These are phyloP conservation scores for Polygonum aviculare DNA, from an alignment of 148 eudicot species.

Conservation along the genomic window DNA sequence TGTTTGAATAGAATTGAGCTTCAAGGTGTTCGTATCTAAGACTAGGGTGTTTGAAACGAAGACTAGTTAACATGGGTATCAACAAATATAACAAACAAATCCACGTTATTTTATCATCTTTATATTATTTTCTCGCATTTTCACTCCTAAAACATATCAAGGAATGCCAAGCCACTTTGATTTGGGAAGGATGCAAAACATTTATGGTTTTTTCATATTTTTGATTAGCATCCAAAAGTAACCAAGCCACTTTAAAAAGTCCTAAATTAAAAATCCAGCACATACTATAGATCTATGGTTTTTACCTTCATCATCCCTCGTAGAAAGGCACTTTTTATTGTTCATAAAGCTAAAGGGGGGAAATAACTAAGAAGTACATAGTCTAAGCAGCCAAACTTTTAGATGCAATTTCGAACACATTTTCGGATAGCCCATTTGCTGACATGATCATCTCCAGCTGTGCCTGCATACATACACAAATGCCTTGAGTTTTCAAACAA, in stretches of 20 bases:
- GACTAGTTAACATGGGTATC: too few species aligned
- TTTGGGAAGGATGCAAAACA: too few species aligned
- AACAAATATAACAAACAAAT: too few species aligned
- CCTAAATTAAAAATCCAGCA: not conserved
- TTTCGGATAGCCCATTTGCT: slow-evolving; percentile 78
- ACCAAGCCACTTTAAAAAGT: not conserved
- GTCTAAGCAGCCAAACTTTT: slow-evolving; percentile 81
- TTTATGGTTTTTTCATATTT: too few species aligned
- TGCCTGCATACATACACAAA: slow-evolving; percentile 41
- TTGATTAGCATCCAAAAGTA: not conserved
- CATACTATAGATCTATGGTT: not conserved
- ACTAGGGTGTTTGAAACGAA: too few species aligned
- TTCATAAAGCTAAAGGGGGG: not conserved
- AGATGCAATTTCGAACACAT: slow-evolving; percentile 89
- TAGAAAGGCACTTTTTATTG: not conserved
- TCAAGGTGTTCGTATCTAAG: too few species aligned
- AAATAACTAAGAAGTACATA: not conserved
- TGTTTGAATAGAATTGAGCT: too few species aligned
- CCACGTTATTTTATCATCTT: too few species aligned
- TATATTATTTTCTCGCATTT: too few species aligned
- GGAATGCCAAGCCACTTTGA: too few species aligned
- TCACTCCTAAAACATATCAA: too few species aligned
- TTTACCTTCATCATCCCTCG: not conserved
- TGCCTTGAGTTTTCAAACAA: not conserved
- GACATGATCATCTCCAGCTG: slow-evolving; percentile 88